Evolutionary conservation across 441 rosid species (phyloP).

Genomic region (Aquilaria agallochum): DNA sequence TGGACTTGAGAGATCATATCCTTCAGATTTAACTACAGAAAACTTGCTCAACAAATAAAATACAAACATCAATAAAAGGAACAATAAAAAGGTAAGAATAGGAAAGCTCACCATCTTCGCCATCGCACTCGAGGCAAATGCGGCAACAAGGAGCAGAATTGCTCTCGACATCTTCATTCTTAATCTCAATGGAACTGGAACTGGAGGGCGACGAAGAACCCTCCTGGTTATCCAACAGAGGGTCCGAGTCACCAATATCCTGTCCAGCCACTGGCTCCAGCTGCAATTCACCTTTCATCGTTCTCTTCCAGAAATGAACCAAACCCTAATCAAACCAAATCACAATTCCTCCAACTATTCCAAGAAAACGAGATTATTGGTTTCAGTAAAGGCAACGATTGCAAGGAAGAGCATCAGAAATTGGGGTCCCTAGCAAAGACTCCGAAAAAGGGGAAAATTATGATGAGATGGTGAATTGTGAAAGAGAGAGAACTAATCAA

Average conservation of each 20-base stretch:
- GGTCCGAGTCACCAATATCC: constrained; percentile 62
- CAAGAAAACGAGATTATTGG: not conserved
- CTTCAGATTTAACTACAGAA: no score
- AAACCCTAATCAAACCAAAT: not conserved
- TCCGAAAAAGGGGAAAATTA: no score
- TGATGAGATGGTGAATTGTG: no score
- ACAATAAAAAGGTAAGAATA: not conserved
- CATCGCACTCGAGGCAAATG: constrained; percentile 87
- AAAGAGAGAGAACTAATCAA: no score
- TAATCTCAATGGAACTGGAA: constrained; percentile 48
- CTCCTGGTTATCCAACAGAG: constrained; percentile 40
- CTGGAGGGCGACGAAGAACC: constrained; percentile 23
- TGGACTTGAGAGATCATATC: no score
- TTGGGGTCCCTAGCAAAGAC: no score
- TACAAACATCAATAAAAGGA: not conserved
- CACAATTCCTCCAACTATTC: constrained; percentile 15
- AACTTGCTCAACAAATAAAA: not conserved
- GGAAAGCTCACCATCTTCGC: constrained; percentile 48
- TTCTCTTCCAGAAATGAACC: not conserved
- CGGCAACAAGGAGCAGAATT: constrained; percentile 81
- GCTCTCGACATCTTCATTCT: constrained; percentile 59
- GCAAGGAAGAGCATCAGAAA: no score
- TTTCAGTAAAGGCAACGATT: no score
- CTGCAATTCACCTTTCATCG: constrained; percentile 70
- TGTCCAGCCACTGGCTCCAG: constrained; percentile 43